Evolutionary conservation across 129 eudicot genomes (phyloP).

Genomic region (Calendula officinalis): DNA sequence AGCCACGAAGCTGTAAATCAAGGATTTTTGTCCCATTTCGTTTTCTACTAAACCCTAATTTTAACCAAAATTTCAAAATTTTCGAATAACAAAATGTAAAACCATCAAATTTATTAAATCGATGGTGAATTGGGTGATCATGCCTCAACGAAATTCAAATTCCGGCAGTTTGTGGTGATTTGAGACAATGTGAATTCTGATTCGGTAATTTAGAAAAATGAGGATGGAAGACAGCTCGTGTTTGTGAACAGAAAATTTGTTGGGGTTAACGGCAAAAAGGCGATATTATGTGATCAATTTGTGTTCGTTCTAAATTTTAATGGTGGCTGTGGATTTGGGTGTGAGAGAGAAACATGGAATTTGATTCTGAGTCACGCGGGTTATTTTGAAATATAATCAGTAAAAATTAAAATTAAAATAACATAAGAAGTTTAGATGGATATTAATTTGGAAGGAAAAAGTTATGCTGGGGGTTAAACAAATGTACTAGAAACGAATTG

Average conservation of each 20-base stretch:
- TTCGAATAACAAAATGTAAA: not conserved
- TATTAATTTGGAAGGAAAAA: no score
- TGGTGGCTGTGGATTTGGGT: not conserved
- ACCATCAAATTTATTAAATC: slow-evolving; percentile 7
- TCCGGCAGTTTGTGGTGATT: slow-evolving; percentile 6
- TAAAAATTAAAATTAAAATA: no score
- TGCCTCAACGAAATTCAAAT: not conserved
- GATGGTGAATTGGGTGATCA: slow-evolving; percentile 11
- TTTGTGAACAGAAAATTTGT: slow-evolving; percentile 8
- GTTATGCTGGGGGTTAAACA: no score
- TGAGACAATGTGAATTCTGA: slow-evolving; percentile 10
- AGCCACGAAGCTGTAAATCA: slow-evolving; percentile 71
- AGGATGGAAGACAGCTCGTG: slow-evolving; percentile 3
- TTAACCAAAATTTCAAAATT: not conserved
- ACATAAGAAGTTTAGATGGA: no score
- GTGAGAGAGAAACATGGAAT: no score
- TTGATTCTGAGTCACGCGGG: no score
- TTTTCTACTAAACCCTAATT: slow-evolving; percentile 15
- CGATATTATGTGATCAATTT: slow-evolving; percentile 8
- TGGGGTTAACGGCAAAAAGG: not conserved
- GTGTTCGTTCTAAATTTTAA: slow-evolving; percentile 17
- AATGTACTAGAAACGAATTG: no score
- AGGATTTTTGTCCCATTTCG: slow-evolving; percentile 56
- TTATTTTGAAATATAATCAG: slow-evolving; percentile 20
- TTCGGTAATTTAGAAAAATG: not conserved